phyloP scores from a whole-genome alignment of 495 filamentous ascomycete genomes.

The Staphylotrichum longicolle region DNA sequence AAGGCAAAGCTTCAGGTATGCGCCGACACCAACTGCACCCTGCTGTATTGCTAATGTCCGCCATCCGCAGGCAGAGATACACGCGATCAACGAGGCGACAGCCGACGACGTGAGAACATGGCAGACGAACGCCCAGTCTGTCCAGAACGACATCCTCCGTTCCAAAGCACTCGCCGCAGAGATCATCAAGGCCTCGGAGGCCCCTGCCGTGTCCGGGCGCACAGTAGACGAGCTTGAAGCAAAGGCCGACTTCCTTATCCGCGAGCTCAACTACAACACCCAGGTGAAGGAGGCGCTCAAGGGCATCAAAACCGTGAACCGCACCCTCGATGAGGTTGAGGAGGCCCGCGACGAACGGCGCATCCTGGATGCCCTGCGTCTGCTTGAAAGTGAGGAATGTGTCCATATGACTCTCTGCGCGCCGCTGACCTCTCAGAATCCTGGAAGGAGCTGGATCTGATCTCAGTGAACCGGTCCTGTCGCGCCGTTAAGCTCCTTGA shows the following conservation, averaged over 20 bases:
- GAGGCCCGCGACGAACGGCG: conserved; percentile 45
- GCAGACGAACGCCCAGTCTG: conserved; percentile 76
- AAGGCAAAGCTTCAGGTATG: conserved; percentile 68
- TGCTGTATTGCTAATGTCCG: conserved; percentile 14
- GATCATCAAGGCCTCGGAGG: conserved; percentile 70
- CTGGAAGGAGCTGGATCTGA: conserved; percentile 44
- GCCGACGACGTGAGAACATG: conserved; percentile 78
- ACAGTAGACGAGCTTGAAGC: conserved; percentile 62
- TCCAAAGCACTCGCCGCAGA: conserved; percentile 69
- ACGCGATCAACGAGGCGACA: conserved; percentile 65
- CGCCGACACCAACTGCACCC: not conserved
- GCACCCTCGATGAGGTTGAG: conserved; percentile 53
- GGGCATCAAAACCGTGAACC: conserved; percentile 55
- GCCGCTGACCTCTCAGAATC: conserved; percentile 37
- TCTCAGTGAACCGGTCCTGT: conserved; percentile 47
- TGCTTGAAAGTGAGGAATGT: conserved; percentile 46
- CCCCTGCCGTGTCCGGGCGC: conserved; percentile 56
- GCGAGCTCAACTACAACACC: conserved; percentile 73
- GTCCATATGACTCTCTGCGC: not conserved
- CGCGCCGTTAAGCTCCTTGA: conserved; percentile 49
- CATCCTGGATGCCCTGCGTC: conserved; percentile 50
- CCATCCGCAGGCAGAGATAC: conserved; percentile 61
- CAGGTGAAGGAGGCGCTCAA: conserved; percentile 62
- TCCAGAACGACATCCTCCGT: conserved; percentile 76
- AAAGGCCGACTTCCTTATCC: conserved; percentile 68